phyloP scores from a whole-genome alignment of 2,329 filamentous ascomycete species.

The Ophiocordyceps camponoti-leonardi region DNA sequence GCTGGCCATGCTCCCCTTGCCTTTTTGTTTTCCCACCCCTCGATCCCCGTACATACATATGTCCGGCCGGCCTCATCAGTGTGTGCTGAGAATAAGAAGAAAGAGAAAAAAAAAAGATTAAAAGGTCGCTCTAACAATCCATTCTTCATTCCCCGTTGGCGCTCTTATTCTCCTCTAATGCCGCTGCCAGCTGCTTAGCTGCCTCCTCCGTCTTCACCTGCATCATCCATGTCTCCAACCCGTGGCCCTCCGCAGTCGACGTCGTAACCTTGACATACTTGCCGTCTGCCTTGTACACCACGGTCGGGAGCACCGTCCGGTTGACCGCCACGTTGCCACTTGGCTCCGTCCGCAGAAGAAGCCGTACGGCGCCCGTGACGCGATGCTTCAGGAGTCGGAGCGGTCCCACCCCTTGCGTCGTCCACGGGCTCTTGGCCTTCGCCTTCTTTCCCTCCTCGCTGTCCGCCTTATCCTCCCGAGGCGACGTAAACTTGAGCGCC shows the following conservation, averaged over 20 bases:
- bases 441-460: constrained; percentile 18
- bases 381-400: constrained; percentile 61
- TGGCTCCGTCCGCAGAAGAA: constrained; percentile 60
- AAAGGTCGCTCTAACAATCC: background rate
- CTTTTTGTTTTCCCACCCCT: background rate
- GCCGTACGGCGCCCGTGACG: constrained; percentile 44
- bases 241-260: constrained; percentile 37
- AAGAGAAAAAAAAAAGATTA: background rate
- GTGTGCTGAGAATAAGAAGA: no score
- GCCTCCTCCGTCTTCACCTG: constrained; percentile 49
- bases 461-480: constrained; percentile 25
- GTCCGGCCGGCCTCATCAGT: background rate
- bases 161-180: constrained; percentile 35
- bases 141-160: constrained; percentile 34
- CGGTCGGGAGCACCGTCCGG: constrained; percentile 40
- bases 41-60: background rate
- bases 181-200: constrained; percentile 33
- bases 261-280: constrained; percentile 45
- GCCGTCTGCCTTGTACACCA: constrained; percentile 42
- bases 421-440: constrained; percentile 44
- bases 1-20: constrained; percentile 2
- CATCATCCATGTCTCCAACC: constrained; percentile 53
- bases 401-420: constrained; percentile 51
- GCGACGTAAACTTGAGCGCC: constrained; percentile 41
- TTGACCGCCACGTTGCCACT: constrained; percentile 61